Evolutionary conservation across 2,329 filamentous ascomycete species (phyloP), one percentile per base, ranked within the genome.

Genomic region (Hypoxylon sp.): DNA sequence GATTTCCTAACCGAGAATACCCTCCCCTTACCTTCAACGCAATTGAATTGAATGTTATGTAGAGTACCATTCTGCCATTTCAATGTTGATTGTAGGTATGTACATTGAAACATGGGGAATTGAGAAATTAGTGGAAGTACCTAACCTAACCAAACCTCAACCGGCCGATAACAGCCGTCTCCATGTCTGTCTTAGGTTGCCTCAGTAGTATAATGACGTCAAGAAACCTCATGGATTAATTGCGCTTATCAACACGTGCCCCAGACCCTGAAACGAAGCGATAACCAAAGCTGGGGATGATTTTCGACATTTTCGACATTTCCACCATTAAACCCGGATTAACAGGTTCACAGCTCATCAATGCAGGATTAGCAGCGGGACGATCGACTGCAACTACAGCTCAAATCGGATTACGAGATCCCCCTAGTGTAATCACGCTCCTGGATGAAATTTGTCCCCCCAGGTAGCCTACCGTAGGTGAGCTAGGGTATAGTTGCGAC

Each of bases 181-280:
- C n/a, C n/a, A n/a, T n/a, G n/a, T n/a, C 44, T 2, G 10, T 11
- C 19, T 22, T 22, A 10, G 33, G 55, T 37, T 46, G 31, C 39
- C 14, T 44, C 39, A 11, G 5, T 39, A 58, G 19, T 44, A 44
- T 9, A 39, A 61, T 74, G 70, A 75, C 74, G 73, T 74, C 73
- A 75, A 61, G 4, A 22, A 46, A 10, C 4, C 13, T 47, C 33
- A 44, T 13, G 59, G 50, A 59, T 59, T 10, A 46, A 57, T 64
- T 39, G 10, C 24, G 44, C 68, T 75, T 76, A 76, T 76, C 74
- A 74, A 69, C 75, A 77, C 75, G 75, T 77, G 75, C 69, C 22
- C 52, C 46, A 42, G 60, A 67, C 59, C 46, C 63, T 73, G 74
- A 75, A 75, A 75, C 74, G 57, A 59, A 65, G 59, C 66, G 70